Evolutionary conservation across 2,329 filamentous ascomycete genomes (phyloP), one percentile per base, ranked within the genome.

Genomic region (Trichothecium sympodiale): DNA sequence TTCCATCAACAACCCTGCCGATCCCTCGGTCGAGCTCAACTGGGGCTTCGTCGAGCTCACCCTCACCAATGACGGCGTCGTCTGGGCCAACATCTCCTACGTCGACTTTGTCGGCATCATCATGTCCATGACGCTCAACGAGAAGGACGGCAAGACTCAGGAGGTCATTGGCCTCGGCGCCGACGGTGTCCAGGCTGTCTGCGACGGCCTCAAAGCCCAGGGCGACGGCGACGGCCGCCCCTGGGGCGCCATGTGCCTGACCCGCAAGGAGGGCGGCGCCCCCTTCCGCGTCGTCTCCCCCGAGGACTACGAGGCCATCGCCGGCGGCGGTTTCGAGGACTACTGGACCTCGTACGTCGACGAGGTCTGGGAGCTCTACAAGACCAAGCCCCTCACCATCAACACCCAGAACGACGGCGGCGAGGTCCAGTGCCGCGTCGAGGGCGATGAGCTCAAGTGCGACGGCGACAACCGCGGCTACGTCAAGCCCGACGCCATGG

Each of bases 31-130:
- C 0, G 54, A 48, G 3, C 46, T 65, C 27, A 61, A 62, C 46
- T 71, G 66, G 65, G 66, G 65, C 1, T 71, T 70, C 36, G 55
- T 67, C 14, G 67, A 71, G 44, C 50, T 71, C 18, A 65, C 64
- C 2, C 61, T 60, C 44, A 64, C 53, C n/a, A 32, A 44, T 1
- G 44, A 54, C 2, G 55, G 56, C 0, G 47, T 53, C 6, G 46
- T 70, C 17, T 69, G 53, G 29, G 62, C 65, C 41, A 69, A 71
- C 46, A 59, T 71, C 36, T 65, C 59, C 33, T 69, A 64, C 38
- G 67, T 71, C 23, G 67, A 71, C 46, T 70, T 68, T 41, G 60
- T 69, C 14, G 57, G 67, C 4, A 54, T 74, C 13, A 54, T 64
- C 1, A 60, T 74, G n/a, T 65, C 67, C 29, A 67, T 74, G 61